A percentile compares a stretch with the other conserved stretches of the same genome.
Conservation (phyloP, 2,329 filamentous ascomycete genomes). For the Apiospora arundinis region DNA sequence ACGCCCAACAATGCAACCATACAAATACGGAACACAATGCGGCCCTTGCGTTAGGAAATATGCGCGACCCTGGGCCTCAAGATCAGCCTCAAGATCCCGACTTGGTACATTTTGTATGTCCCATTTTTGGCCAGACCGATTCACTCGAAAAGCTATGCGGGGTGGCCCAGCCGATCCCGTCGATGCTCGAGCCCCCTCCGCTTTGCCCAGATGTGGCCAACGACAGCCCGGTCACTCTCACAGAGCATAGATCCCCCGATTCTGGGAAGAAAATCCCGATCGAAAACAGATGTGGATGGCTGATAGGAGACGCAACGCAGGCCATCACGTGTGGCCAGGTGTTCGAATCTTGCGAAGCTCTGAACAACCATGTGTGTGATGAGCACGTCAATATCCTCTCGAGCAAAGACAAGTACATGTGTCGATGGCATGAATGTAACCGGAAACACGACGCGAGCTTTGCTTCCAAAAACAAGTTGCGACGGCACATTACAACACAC, state of each 20-base stretch:
- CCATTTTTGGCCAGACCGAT: conserved; percentile 24
- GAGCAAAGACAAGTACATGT: conserved; percentile 38
- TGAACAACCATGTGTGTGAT: conserved; percentile 37
- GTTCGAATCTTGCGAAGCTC: conserved; percentile 32
- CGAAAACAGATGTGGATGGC: conserved; percentile 36
- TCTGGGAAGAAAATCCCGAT: background rate
- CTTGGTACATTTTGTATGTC: conserved; percentile 28
- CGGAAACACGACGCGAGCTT: conserved; percentile 37
- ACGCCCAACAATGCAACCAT: conserved; percentile 35
- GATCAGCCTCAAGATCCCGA: conserved; percentile 26
- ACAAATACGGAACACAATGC: conserved; percentile 40
- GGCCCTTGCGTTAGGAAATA: conserved; percentile 36
- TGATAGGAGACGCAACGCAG: conserved; percentile 20
- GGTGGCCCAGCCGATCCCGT: conserved; percentile 17
- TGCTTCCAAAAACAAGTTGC: conserved; percentile 40
- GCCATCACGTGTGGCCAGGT: conserved; percentile 31
- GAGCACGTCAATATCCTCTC: conserved; percentile 34
- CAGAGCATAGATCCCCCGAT: conserved; percentile 21
- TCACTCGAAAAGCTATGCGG: conserved; percentile 24
- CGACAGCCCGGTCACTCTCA: conserved; percentile 21
- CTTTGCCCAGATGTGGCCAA: conserved; percentile 2
- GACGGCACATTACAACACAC: conserved; percentile 42
- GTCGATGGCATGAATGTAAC: conserved; percentile 39
- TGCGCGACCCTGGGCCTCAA: conserved; percentile 33
- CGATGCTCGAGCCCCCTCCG: conserved; percentile 25